These are phyloP conservation scores for Colletotrichum liaoningense DNA, from an alignment of 2,329 filamentous ascomycete genomes.

Conservation along the genomic window DNA sequence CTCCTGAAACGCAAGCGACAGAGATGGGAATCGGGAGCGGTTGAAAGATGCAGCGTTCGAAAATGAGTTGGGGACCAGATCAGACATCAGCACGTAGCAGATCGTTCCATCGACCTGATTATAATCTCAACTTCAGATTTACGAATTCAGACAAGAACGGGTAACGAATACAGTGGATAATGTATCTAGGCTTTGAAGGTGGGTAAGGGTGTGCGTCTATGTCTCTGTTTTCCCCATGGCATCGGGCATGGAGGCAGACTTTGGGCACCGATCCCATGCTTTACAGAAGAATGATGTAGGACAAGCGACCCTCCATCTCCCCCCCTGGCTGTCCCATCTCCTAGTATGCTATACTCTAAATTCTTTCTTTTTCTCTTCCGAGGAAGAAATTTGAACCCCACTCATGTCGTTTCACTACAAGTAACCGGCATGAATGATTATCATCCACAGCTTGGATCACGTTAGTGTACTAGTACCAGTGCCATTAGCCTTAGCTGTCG, in stretches of 20 bases:
- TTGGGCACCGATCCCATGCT: neutral
- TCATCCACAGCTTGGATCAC: neutral
- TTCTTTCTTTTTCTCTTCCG: neutral
- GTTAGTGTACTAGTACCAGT: no score
- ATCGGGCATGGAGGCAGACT: neutral
- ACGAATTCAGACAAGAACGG: conserved; percentile 13
- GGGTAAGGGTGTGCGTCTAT: neutral
- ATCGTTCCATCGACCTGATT: conserved; percentile 7
- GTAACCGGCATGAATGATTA: neutral
- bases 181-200: conserved; percentile 17
- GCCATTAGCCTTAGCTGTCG: neutral
- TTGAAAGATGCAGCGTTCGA: neutral
- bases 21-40: neutral
- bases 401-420: neutral
- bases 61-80: neutral
- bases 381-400: neutral
- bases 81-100: neutral
- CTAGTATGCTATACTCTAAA: neutral
- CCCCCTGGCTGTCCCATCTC: neutral
- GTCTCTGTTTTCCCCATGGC: no score
- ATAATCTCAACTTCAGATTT: neutral
- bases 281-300: neutral
- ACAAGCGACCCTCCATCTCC: neutral
- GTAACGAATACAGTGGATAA: neutral
- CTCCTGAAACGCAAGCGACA: neutral